phyloP scores from a whole-genome alignment of 805 yeast genomes.

The Metschnikowia kofuensis region DNA sequence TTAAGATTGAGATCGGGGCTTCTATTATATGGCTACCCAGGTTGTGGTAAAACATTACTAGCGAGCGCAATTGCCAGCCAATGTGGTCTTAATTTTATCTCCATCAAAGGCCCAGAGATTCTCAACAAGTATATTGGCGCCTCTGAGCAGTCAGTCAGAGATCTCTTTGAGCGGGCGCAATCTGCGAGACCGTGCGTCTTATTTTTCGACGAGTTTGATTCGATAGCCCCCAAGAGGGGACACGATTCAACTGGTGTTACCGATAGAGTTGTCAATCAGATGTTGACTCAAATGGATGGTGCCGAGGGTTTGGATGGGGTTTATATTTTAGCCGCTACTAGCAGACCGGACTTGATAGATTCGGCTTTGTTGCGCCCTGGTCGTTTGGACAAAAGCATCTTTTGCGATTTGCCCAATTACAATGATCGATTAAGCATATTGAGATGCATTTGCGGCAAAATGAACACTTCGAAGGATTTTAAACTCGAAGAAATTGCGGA shows the following conservation, averaged over 20 bases:
- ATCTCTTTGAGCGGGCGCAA: slow-evolving; percentile 88
- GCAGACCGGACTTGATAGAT: slow-evolving; percentile 93
- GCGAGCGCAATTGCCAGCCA: slow-evolving; percentile 94
- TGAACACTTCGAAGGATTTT: slow-evolving; percentile 53
- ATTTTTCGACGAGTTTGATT: slow-evolving; percentile 94
- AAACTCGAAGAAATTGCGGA: slow-evolving; percentile 53
- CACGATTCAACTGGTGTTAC: slow-evolving; percentile 98
- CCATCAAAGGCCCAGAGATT: slow-evolving; percentile 94
- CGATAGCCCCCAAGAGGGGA: slow-evolving; percentile 97
- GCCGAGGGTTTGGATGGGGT: slow-evolving; percentile 98
- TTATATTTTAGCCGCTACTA: slow-evolving; percentile 92
- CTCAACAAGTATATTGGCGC: slow-evolving; percentile 96
- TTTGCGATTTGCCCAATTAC: slow-evolving; percentile 80
- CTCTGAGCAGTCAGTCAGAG: slow-evolving; percentile 91
- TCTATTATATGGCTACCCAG: slow-evolving; percentile 91
- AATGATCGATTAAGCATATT: slow-evolving; percentile 76
- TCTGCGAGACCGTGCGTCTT: slow-evolving; percentile 92
- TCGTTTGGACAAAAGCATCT: slow-evolving; percentile 84
- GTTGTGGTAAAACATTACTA: slow-evolving; percentile 91
- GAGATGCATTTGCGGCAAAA: slow-evolving; percentile 52
- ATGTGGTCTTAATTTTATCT: slow-evolving; percentile 89
- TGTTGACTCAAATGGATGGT: slow-evolving; percentile 98
- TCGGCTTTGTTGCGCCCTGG: slow-evolving; percentile 95
- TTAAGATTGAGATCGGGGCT: slow-evolving; percentile 86
- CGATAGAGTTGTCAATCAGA: slow-evolving; percentile 94